These are phyloP conservation scores for Lentinula detonsa DNA, from an alignment of 768 basidiomycete species.

Conservation along the genomic window DNA sequence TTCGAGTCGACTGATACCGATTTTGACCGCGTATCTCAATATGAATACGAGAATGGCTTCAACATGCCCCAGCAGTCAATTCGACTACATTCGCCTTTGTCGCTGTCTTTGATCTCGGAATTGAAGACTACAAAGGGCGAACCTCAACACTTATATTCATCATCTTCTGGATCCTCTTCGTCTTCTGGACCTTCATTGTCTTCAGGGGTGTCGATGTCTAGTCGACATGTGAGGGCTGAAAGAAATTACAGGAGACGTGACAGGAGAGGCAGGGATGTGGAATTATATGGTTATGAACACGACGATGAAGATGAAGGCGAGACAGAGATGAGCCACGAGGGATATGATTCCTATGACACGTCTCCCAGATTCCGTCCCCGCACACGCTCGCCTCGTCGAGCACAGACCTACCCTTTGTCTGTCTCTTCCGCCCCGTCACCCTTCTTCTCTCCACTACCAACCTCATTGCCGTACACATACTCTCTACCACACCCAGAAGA, in stretches of 20 bases:
- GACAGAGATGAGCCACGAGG: neutral
- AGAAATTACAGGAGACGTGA: neutral
- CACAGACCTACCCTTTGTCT: neutral
- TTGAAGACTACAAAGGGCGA: neutral
- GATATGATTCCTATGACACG: constrained; percentile 2
- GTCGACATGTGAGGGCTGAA: neutral
- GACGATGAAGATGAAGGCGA: constrained; percentile 1
- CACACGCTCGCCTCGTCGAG: neutral
- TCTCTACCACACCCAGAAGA: neutral
- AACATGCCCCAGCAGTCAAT: constrained; percentile 1
- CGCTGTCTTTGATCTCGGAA: constrained; percentile 1
- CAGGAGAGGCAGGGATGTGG: neutral
- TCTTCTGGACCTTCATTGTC: neutral
- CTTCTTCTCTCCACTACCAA: neutral
- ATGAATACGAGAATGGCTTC: neutral
- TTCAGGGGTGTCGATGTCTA: neutral
- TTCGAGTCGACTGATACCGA: neutral
- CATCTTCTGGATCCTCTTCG: neutral
- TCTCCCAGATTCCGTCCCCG: neutral
- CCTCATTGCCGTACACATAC: neutral
- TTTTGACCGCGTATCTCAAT: neutral
- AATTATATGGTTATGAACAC: neutral
- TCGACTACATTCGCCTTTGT: constrained; percentile 1
- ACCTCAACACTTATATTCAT: neutral
- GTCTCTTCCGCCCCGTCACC: neutral